Evolutionary conservation across 805 yeast species (phyloP), one percentile per base, ranked within the genome.

Genomic region (Yamadazyma laniorum): DNA sequence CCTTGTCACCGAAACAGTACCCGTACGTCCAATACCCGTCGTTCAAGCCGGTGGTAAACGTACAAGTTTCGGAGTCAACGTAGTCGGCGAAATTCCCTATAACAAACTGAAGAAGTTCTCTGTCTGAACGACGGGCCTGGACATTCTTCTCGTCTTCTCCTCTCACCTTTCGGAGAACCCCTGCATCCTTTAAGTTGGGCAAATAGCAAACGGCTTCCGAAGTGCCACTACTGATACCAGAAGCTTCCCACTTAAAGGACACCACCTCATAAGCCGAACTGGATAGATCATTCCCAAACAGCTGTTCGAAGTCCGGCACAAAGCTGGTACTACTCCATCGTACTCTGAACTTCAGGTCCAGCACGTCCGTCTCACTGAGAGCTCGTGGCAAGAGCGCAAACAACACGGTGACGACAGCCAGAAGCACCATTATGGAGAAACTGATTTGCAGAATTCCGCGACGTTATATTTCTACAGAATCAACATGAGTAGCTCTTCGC

Each of bases 11-110:
- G 42, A 61, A 67, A 49, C 82, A 77, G 37, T 67, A 69, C 3
- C 66, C 71, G 45, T 72, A 76, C 9, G 73, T 70, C 81, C 82
- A 79, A 52, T 75, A 79, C n/a, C 70, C 73, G 25, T 65, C 63
- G 27, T 52, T 51, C 13, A 51, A 32, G 4, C 52, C 56, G 23
- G 49, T 48, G 4, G 55, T 50, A 40, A 51, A 58, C 2, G 53
- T 40, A 40, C 70, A 63, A 5, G 35, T 30, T 3, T 48, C 27
- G 7, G 46, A 44, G 12, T 49, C 36, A 39, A 63, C 56, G 11
- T 56, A 38, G 4, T 38, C 34, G 23, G 25, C 13, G 25, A 42
- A 34, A 4, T 34, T 13, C 6, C 29, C 29, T 12, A 41, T 14
- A 3, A 29, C 23, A 1, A 12, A 22, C n/a, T 32, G 23, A 7